Base-by-base conservation (phyloP, 257 asterid genomes). In the Thymus quinquecostatus region DNA sequence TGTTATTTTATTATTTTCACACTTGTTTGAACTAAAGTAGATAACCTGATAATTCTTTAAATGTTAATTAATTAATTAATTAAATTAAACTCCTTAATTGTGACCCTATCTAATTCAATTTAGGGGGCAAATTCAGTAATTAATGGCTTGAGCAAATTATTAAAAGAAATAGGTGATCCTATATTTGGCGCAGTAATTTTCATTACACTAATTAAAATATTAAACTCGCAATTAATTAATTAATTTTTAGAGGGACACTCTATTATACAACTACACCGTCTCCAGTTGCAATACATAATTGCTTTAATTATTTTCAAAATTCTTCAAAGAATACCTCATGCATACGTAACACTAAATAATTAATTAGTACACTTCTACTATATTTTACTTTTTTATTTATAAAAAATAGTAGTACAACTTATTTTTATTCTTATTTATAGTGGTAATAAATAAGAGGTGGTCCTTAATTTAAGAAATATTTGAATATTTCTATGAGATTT, bases 151-250 rank as follows among this genome's bases (percentile, higher is more conserved):
- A 66, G 29, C 55, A 66, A 74, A 58, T 48, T 48, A 74, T 58
- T 36, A 12, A 33, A 55, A 28, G 7, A 60, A 49, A 48, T 32
- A 45, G 60, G 60, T 67, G 13, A 50, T 9, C 51, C 33, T 48
- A 32, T 60, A 47, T 7, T 2, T 58, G 14, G 70, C 75, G 58
- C 70, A 70, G 57, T 72, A 51, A 51, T 62, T 64, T 72, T 71
- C 1, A 54, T 10, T 28, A 71, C 43, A 72, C 49, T 13, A 28
- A 9, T 27, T 8, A 29, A 30, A 53, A n/a, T 56, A 3, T 55
- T 59, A 41, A 55, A 14, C 48, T 8, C 6, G 5, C 13, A 45
- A 59, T 13, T 65, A 49, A 71, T 47, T 62, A 41, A 28, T 49
- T 62, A 40, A 49, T 12, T 38, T 32, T 29, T 40, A 51, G 77